Evolutionary conservation across 164 flowering plant genomes (phyloP).

Genomic region (Stephania cephalantha): DNA sequence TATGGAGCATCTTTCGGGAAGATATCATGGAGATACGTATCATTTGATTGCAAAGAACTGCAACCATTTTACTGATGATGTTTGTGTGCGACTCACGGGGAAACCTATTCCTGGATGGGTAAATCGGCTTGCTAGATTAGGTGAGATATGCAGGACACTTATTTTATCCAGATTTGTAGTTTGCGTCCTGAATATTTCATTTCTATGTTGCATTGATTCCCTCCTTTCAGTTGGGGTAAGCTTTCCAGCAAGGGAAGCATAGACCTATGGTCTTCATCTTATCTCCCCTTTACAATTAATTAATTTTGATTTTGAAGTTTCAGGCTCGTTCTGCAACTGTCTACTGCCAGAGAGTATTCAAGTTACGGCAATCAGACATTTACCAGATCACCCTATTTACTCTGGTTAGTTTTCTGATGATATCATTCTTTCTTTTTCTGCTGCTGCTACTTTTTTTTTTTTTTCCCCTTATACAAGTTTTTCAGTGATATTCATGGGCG

Average conservation of each 20-base stretch:
- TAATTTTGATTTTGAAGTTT: slow-evolving; percentile 25
- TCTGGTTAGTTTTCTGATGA: slow-evolving; percentile 39
- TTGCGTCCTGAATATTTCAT: not conserved
- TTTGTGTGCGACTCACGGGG: slow-evolving; percentile 65
- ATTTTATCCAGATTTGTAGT: not conserved
- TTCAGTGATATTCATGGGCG: not conserved
- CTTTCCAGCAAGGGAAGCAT: not conserved
- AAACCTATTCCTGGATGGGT: slow-evolving; percentile 95
- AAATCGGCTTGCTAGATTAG: slow-evolving; percentile 82
- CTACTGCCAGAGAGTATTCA: slow-evolving; percentile 79
- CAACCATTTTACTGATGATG: slow-evolving; percentile 93
- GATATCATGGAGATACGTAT: slow-evolving; percentile 82
- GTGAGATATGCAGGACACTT: slow-evolving; percentile 29
- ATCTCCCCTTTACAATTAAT: not conserved
- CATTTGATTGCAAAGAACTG: slow-evolving; percentile 94
- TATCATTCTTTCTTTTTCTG: not conserved
- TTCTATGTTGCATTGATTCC: not conserved
- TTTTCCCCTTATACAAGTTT: not conserved
- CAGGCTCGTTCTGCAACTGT: slow-evolving; percentile 92
- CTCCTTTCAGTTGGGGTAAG: not conserved
- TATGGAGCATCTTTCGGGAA: slow-evolving; percentile 64
- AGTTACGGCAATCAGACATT: slow-evolving; percentile 56
- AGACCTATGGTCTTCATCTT: not conserved
- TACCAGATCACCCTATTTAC: slow-evolving; percentile 56
- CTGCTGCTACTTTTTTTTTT: not conserved